Base-by-base conservation (phyloP, 1,284 basidiomycete species). In the Heterobasidion occidentale region DNA sequence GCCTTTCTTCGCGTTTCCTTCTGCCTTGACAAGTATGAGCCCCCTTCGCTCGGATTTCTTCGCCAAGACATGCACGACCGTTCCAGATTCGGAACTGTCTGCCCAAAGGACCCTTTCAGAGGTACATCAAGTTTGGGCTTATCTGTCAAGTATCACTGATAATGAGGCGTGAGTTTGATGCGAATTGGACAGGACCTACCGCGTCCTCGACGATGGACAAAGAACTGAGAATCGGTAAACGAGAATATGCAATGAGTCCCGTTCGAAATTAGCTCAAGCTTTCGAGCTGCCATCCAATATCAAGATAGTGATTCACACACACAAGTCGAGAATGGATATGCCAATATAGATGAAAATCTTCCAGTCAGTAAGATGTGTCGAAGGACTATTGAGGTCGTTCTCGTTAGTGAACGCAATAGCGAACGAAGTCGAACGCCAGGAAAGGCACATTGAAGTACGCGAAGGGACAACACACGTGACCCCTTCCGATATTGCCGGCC, bases 21-120 rank as follows among this genome's bases (percentile, higher is more conserved):
- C 70, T 38, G 78, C 53, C 27, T 75, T 72, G 9, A 73, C 64
- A 53, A 85, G 69, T 9, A 64, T 62, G 9, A 77, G 65, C n/a
- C 62, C 60, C 7, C 66, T 67, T 38, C 72, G 73, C 56, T 19
- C n/a, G 12, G 15, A 12, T 15, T 70, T 69, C 54, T 70, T 73
- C n/a, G 66, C 68, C 46, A 87, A 62, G 57, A 79, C 78, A 27
- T 78, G 73, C 2, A 85, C 67, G 44, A 77, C 68, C 19, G 86
- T 61, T 2, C 59, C 56, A 15, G 67, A 66, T 38, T 66, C 64
- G 17, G 74, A 67, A 44, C 77, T 64, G 44, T 68, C 72, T 2
- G 79, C 79, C 60, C 74, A 75, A 17, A 89, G 64, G 51, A 89
- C 74, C 60, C 83, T 73, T 44, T 72, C 53, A 79, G 66, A 19